Evolutionary conservation across 2,329 filamentous ascomycete genomes (phyloP).

Genomic region (Penicillium concentricum): DNA sequence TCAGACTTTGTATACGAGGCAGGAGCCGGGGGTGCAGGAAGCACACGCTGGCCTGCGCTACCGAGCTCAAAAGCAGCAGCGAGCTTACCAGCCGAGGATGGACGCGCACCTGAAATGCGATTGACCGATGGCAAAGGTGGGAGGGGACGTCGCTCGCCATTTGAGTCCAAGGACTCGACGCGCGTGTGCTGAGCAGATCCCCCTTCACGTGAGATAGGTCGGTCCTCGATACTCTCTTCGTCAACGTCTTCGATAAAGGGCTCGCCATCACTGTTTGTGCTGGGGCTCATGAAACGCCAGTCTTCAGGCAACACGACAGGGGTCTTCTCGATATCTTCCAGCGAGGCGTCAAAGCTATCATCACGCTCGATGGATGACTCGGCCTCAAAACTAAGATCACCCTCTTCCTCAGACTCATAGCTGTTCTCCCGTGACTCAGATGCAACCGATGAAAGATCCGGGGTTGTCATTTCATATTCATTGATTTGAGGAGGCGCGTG

Average conservation of each 20-base stretch:
- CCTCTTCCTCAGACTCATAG: conserved; percentile 76
- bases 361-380: conserved; percentile 64
- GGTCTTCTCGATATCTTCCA: conserved; percentile 95
- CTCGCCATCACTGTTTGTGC: conserved; percentile 63
- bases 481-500: conserved; percentile 90
- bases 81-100: conserved; percentile 61
- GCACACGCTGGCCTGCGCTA: conserved; percentile 62
- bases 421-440: conserved; percentile 90
- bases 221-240: conserved; percentile 64
- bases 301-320: conserved; percentile 97
- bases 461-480: conserved; percentile 97
- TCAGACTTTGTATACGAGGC: conserved; percentile 72
- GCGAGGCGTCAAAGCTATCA: conserved; percentile 92
- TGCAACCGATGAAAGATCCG: conserved; percentile 87
- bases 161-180: conserved; percentile 72
- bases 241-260: conserved; percentile 63
- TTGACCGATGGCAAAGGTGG: conserved; percentile 71
- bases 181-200: conserved; percentile 50
- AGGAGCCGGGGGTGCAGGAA: conserved; percentile 70
- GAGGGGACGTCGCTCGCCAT: conserved; percentile 77
- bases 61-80: conserved; percentile 72
- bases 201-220: conserved; percentile 46
- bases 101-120: conserved; percentile 43
- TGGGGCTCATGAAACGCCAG: conserved; percentile 78
- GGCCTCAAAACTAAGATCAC: conserved; percentile 62